Conservation (phyloP, 495 filamentous ascomycete genomes). For the Lepidopterella palustris region DNA sequence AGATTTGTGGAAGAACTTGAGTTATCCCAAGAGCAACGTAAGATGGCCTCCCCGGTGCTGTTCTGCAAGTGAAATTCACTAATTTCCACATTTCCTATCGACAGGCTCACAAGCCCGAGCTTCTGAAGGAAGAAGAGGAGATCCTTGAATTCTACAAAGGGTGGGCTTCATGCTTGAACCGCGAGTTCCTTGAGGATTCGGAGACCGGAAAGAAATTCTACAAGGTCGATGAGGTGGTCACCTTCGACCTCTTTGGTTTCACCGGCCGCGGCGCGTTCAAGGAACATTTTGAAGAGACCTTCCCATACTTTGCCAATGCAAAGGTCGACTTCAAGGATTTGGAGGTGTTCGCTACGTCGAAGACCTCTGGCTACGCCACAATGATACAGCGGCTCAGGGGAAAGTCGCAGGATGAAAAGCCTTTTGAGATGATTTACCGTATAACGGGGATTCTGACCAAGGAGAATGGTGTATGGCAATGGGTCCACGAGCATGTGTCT, state of each 20-base stretch:
- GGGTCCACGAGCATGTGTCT: constrained; percentile 1
- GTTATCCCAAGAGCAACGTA: not conserved
- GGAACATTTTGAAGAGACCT: constrained; percentile 1
- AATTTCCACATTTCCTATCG: not conserved
- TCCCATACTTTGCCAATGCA: not conserved
- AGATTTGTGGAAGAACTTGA: not conserved
- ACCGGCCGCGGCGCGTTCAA: constrained; percentile 3
- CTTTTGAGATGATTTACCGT: constrained; percentile 1
- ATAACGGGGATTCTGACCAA: not conserved
- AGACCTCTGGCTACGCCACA: not conserved
- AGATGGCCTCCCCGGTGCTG: not conserved
- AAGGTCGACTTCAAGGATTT: constrained; percentile 2
- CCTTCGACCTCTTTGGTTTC: constrained; percentile 3
- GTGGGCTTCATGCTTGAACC: not conserved
- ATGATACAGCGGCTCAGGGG: not conserved
- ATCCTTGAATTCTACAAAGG: constrained; percentile 2
- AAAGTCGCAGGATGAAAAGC: not conserved
- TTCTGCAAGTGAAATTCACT: not conserved
- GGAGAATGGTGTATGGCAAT: not conserved
- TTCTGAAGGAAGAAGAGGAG: constrained; percentile 2
- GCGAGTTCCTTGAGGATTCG: not conserved
- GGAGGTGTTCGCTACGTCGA: not conserved
- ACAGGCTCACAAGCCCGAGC: not conserved
- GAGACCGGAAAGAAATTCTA: constrained; percentile 4
- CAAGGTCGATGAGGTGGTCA: constrained; percentile 2